These are phyloP conservation scores for Citrullus amarus DNA, from an alignment of 306 rosid genomes.

Conservation along the genomic window DNA sequence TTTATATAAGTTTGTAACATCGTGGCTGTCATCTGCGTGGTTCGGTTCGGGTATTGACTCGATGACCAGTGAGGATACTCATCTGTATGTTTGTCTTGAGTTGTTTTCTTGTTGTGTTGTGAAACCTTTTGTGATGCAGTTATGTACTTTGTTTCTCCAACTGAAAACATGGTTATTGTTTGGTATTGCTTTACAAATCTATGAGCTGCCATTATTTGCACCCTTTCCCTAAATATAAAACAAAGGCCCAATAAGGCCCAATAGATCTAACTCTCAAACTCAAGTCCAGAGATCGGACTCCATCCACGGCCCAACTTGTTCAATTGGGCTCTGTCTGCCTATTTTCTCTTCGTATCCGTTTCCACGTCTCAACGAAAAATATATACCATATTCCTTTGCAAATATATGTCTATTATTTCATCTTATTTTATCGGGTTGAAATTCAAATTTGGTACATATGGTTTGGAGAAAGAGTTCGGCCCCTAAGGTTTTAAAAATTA, in stretches of 20 bases:
- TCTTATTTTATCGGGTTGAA: too few species aligned
- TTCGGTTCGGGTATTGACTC: constrained; percentile 99
- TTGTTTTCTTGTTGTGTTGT: neutral
- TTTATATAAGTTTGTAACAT: neutral
- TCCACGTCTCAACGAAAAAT: neutral
- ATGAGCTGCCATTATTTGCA: neutral
- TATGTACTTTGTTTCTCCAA: neutral
- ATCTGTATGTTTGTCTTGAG: neutral
- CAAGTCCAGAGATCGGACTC: neutral
- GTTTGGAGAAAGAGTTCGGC: too few species aligned
- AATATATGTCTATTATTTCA: neutral
- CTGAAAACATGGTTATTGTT: neutral
- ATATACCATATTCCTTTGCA: too few species aligned
- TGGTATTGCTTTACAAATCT: neutral
- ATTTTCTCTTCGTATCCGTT: neutral
- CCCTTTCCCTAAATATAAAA: neutral
- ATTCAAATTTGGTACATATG: too few species aligned
- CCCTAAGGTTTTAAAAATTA: too few species aligned
- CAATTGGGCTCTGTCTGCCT: neutral
- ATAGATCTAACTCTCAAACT: neutral
- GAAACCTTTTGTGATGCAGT: neutral
- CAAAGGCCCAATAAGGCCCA: neutral
- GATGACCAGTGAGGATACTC: constrained; percentile 14
- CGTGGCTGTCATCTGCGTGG: constrained; percentile 21
- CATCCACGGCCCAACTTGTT: neutral